These are phyloP conservation scores for Cercospora berteroae DNA, from an alignment of 2,329 filamentous ascomycete species.

Conservation along the genomic window DNA sequence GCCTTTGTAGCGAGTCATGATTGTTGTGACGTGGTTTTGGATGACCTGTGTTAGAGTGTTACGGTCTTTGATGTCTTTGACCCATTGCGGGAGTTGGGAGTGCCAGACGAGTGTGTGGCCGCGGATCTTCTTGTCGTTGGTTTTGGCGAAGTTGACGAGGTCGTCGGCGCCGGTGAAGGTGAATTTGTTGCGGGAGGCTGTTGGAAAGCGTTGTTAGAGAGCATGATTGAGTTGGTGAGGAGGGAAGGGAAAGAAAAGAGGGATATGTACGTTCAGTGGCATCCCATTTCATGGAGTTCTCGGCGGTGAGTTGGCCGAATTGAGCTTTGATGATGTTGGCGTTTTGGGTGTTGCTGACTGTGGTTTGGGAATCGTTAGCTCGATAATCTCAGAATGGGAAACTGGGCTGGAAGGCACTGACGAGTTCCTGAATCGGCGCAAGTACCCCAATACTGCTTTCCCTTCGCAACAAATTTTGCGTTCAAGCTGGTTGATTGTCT, in stretches of 20 bases:
- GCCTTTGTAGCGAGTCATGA: constrained; percentile 61
- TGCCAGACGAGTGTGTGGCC: constrained; percentile 69
- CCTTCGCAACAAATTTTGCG: constrained; percentile 57
- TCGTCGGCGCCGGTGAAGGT: constrained; percentile 58
- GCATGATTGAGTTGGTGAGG: not conserved
- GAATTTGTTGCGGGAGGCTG: constrained; percentile 45
- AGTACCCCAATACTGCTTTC: constrained; percentile 63
- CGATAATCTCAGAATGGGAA: not conserved
- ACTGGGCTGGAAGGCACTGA: not conserved
- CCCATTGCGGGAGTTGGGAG: constrained; percentile 54
- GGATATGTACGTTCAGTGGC: constrained; percentile 47
- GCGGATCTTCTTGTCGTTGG: constrained; percentile 59
- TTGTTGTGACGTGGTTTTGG: constrained; percentile 58
- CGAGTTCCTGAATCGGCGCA: constrained; percentile 54
- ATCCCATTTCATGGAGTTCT: constrained; percentile 70
- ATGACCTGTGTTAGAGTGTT: constrained; percentile 55
- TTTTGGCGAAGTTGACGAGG: constrained; percentile 57
- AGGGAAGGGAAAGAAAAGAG: not conserved
- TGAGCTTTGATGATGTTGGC: constrained; percentile 58
- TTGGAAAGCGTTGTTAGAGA: not conserved
- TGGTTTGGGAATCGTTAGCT: not conserved
- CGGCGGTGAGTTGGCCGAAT: constrained; percentile 64
- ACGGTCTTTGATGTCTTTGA: constrained; percentile 55
- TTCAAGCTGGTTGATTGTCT: constrained; percentile 48
- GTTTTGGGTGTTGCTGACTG: constrained; percentile 49